Evolutionary conservation across 1,284 basidiomycete species (phyloP).

Genomic region (Hymenochaete sp.): DNA sequence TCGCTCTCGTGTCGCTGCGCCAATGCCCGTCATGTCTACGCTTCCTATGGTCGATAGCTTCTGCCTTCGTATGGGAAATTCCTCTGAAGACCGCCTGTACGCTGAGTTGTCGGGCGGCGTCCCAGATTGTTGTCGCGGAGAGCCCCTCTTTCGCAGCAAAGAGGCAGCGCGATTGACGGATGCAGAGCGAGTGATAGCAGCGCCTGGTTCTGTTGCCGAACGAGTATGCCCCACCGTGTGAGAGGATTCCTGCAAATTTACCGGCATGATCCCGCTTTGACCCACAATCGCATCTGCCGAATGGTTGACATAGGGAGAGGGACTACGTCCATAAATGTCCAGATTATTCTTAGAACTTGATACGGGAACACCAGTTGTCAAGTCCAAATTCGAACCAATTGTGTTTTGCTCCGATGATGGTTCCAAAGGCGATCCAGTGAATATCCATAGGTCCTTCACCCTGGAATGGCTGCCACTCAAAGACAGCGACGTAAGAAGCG

Average conservation of each 20-base stretch:
- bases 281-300: slow-evolving; percentile 13
- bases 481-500: slow-evolving; percentile 58
- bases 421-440: slow-evolving; percentile 41
- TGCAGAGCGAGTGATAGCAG: too few species aligned
- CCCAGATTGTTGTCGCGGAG: slow-evolving; percentile 33
- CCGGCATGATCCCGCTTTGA: slow-evolving; percentile 4
- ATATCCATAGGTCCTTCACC: slow-evolving; percentile 72
- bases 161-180: neutral
- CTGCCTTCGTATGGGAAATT: slow-evolving; percentile 23
- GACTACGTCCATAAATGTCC: slow-evolving; percentile 25
- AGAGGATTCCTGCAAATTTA: neutral
- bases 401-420: slow-evolving; percentile 27
- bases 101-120: slow-evolving; percentile 21
- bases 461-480: slow-evolving; percentile 56
- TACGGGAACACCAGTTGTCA: slow-evolving; percentile 4
- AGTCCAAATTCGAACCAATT: slow-evolving; percentile 26
- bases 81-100: slow-evolving; percentile 9
- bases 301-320: slow-evolving; percentile 22
- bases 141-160: slow-evolving; percentile 14
- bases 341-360: slow-evolving; percentile 19
- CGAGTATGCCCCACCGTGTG: slow-evolving; percentile 22
- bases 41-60: slow-evolving; percentile 38
- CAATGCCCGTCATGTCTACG: slow-evolving; percentile 58
- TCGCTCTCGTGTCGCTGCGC: slow-evolving; percentile 27
- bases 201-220: slow-evolving; percentile 15